Percentiles rank a stretch among this genome's conserved stretches.
These are phyloP conservation scores for Trichoderma sp. DNA, from an alignment of 2,329 filamentous ascomycete species.

Conservation along the genomic window DNA sequence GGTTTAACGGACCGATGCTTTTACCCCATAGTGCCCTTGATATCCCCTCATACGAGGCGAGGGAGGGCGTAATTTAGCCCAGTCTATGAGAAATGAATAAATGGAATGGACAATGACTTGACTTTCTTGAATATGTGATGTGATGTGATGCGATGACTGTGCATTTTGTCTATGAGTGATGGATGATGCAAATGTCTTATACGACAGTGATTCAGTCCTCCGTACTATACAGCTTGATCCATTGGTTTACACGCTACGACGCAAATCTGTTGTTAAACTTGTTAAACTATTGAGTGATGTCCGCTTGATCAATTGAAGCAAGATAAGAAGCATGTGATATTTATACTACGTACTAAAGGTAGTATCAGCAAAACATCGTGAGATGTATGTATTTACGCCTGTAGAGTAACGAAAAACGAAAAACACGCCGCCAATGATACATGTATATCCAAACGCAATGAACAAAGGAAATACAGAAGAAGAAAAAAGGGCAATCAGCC, in stretches of 20 bases:
- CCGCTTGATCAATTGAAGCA: neutral
- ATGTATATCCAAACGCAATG: neutral
- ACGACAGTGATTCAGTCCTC: too few relatives aligned
- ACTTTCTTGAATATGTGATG: neutral
- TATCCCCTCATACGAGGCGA: slow-evolving; percentile 24
- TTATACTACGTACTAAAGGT: neutral
- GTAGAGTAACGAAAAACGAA: neutral
- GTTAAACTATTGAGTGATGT: neutral
- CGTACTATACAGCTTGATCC: neutral
- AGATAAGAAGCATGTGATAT: neutral
- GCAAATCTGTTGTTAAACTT: rapidly evolving
- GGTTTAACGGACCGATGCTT: slow-evolving; percentile 28
- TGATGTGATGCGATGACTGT: neutral
- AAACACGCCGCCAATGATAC: slow-evolving; percentile 1
- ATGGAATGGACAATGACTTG: slow-evolving; percentile 23
- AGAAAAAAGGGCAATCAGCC: neutral
- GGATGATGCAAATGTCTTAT: neutral
- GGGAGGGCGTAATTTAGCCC: slow-evolving; percentile 42
- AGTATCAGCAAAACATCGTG: neutral
- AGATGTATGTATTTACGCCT: slow-evolving; percentile 10
- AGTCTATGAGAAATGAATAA: slow-evolving; percentile 36
- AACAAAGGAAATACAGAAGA: neutral
- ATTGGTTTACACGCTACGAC: neutral
- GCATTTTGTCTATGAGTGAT: neutral
- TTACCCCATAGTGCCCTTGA: slow-evolving; percentile 36